A percentile compares a stretch with the other conserved stretches of the same genome.
phyloP scores from a whole-genome alignment of 192 early-diverging fungal genomes.

The Coemansia sp. region DNA sequence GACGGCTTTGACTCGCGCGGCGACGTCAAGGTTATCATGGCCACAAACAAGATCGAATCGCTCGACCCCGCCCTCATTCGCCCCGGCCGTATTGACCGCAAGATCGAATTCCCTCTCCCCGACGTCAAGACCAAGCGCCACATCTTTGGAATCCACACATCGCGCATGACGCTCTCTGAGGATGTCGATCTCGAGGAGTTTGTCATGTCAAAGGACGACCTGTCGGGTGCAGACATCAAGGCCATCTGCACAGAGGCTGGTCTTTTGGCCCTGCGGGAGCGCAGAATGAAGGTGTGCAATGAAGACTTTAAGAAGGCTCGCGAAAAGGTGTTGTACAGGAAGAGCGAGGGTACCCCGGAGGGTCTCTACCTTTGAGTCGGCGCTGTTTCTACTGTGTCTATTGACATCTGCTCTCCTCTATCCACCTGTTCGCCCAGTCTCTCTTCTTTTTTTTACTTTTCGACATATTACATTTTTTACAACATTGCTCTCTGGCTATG shows the following conservation, averaged over 20 bases:
- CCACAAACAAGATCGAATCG: slow-evolving; percentile 96
- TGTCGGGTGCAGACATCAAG: slow-evolving; percentile 98
- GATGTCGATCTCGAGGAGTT: slow-evolving; percentile 99
- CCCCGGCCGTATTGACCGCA: slow-evolving; percentile 96
- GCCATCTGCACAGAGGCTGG: slow-evolving; percentile 99
- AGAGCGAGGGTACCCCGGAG: slow-evolving; percentile 98
- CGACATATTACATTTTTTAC: no score
- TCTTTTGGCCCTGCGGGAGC: slow-evolving; percentile 92
- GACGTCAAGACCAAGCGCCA: slow-evolving; percentile 96
- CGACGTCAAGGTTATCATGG: slow-evolving; percentile 99
- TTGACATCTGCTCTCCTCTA: no score
- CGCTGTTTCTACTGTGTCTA: no score
- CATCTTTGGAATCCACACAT: slow-evolving; percentile 95
- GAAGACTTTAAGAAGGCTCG: slow-evolving; percentile 98
- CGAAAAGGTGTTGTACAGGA: slow-evolving; percentile 98
- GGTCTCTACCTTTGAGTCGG: slow-evolving; percentile 82
- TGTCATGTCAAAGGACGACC: slow-evolving; percentile 99
- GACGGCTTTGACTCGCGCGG: slow-evolving; percentile 96
- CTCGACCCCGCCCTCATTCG: slow-evolving; percentile 96
- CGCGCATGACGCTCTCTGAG: slow-evolving; percentile 89
- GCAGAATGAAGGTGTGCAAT: slow-evolving; percentile 96
- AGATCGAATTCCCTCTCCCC: slow-evolving; percentile 98
- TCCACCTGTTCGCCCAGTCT: no score
- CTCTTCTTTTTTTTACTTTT: no score
- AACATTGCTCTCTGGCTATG: no score